Base-by-base conservation (phyloP, 2,329 filamentous ascomycete species). In the Fusarium clavum region DNA sequence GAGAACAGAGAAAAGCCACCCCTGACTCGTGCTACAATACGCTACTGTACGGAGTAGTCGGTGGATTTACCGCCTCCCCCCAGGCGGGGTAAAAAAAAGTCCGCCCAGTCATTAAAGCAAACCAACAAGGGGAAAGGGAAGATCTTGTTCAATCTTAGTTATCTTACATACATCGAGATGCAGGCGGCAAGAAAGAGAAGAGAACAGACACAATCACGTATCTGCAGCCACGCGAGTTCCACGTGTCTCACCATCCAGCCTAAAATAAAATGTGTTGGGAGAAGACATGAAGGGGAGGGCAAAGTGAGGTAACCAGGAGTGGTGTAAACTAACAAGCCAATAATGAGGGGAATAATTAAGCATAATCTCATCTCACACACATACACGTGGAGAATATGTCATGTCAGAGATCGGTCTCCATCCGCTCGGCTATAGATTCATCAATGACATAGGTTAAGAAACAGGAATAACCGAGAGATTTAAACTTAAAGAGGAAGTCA, bases 351-450 rank as follows among this genome's bases (percentile, higher is more conserved):
- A n/a, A 54, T 20, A 52, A 41, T 51, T 52, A 57, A 51, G 45
- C 54, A 57, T 57, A 51, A 40, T 30, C 24, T 32, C 32, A 52
- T 41, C 49, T 52, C 34, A 52, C 40, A 52, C 40, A 41, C 25
- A 47, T 14, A 41, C 59, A 64, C 59, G 61, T 64, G 61, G 61
- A 63, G 49, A 40, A n/a, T 18, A 24, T 22, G 47, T 38, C 47
- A 51, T 38, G 18, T 38, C 18, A 38, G 34, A 38, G 47, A 51
- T 52, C 49, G 49, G 49, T 52, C 49, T 52, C 22, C 49, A 52
- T 52, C 24, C 49, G 49, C 38, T n/a, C 51, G 25, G 51, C 38
- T 54, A 29, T 24, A 41, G 25, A 45, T 20, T n/a, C 32, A 61
- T 61, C 44, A 48, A 46, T 49, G 38, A 64, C 49, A 64, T 45